Evolutionary conservation across 164 flowering plant genomes (phyloP).

Genomic region (Houttuynia cordata): DNA sequence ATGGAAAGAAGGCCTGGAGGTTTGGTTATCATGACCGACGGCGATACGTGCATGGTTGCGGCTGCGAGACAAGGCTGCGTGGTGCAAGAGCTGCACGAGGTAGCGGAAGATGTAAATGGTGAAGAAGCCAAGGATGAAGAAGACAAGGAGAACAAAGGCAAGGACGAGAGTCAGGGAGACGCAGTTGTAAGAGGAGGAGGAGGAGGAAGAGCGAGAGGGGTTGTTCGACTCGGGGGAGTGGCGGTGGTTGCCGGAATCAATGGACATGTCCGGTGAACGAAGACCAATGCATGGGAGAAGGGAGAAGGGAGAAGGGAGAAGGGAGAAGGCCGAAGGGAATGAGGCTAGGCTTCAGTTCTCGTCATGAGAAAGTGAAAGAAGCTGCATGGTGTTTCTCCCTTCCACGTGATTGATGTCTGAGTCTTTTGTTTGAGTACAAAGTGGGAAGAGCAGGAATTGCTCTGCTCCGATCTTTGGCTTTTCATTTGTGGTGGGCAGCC

Average conservation of each 20-base stretch:
- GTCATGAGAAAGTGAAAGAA: too few relatives aligned
- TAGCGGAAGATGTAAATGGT: constrained; percentile 52
- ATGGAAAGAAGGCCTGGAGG: not conserved
- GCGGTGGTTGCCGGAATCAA: constrained; percentile 3
- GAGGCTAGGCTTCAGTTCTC: too few relatives aligned
- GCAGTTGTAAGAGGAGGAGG: constrained; percentile 11
- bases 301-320: not conserved
- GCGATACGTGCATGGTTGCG: constrained; percentile 14
- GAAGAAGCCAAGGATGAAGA: constrained; percentile 54
- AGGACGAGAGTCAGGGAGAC: constrained; percentile 26
- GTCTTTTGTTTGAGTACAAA: too few relatives aligned
- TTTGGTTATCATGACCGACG: constrained; percentile 2
- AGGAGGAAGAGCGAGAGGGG: constrained; percentile 1
- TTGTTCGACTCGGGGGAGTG: constrained; percentile 1
- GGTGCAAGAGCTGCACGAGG: constrained; percentile 16
- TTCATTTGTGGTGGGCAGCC: not conserved
- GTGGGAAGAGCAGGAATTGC: not conserved
- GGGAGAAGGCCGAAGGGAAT: not conserved
- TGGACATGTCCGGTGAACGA: constrained; percentile 10
- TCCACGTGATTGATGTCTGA: too few relatives aligned
- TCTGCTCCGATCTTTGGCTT: not conserved
- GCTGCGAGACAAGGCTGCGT: not conserved
- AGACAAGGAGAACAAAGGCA: constrained; percentile 33
- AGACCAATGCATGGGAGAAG: not conserved
- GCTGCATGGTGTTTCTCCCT: too few relatives aligned